Conservation (phyloP, 2,329 filamentous ascomycete species). For the Stachybotrys elegans region DNA sequence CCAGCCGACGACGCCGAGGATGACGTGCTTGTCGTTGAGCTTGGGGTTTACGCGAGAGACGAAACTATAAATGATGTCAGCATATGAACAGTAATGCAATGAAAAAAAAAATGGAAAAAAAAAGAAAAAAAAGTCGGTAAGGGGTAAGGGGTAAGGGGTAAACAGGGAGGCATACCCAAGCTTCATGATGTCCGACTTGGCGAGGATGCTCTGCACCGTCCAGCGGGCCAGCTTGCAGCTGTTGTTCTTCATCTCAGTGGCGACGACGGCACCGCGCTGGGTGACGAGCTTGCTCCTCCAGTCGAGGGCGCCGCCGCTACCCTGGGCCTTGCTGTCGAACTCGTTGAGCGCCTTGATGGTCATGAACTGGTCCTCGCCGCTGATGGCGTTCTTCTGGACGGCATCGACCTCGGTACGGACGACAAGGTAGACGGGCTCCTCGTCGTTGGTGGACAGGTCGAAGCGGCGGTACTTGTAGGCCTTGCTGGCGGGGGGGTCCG, state of each 20-base stretch:
- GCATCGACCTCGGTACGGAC: constrained; percentile 95
- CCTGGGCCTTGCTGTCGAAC: constrained; percentile 97
- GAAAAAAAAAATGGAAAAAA: too few species aligned
- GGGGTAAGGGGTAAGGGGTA: neutral
- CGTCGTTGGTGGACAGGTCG: constrained; percentile 89
- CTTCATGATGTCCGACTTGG: constrained; percentile 98
- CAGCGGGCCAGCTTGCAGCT: constrained; percentile 96
- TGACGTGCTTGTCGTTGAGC: constrained; percentile 86
- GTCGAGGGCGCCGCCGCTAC: constrained; percentile 89
- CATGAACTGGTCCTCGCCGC: constrained; percentile 84
- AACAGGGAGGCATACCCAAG: constrained; percentile 62
- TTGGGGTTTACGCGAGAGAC: constrained; percentile 92
- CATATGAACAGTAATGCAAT: neutral
- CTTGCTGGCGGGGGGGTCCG: constrained; percentile 90
- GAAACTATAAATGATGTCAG: constrained; percentile 55
- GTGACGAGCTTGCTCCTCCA: constrained; percentile 93
- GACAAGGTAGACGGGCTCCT: constrained; percentile 87
- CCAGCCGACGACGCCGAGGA: constrained; percentile 94
- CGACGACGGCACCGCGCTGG: constrained; percentile 93
- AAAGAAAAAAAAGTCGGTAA: neutral
- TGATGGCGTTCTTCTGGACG: constrained; percentile 90
- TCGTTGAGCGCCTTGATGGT: constrained; percentile 97
- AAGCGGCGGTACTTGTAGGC: constrained; percentile 98
- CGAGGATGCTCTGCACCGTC: constrained; percentile 95
- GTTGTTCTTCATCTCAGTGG: constrained; percentile 99